Conservation (phyloP, 2,329 filamentous ascomycete species). For the Trichoderma sp. region DNA sequence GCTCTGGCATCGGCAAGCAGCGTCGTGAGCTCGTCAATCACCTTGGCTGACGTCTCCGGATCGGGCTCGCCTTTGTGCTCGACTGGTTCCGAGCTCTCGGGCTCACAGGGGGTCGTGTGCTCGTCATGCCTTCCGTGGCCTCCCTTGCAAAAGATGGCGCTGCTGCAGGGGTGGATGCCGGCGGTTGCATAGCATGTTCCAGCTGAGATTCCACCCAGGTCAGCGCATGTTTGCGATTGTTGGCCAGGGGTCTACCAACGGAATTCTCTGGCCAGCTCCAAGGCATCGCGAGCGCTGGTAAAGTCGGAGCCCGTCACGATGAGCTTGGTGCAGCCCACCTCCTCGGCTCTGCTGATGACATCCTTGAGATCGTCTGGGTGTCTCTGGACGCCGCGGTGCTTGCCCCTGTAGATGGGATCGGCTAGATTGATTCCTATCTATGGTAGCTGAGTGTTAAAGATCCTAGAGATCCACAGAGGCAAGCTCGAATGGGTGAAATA, state of each 20-base stretch:
- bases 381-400: slow-evolving; percentile 76
- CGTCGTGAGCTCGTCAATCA: slow-evolving; percentile 62
- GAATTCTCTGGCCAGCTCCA: slow-evolving; percentile 72
- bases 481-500: slow-evolving; percentile 41
- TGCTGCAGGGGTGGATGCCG: slow-evolving; percentile 90
- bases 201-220: slow-evolving; percentile 50
- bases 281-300: slow-evolving; percentile 71
- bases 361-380: slow-evolving; percentile 74
- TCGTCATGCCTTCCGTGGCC: slow-evolving; percentile 46
- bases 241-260: slow-evolving; percentile 54
- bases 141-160: slow-evolving; percentile 67
- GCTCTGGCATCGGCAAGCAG: slow-evolving; percentile 64
- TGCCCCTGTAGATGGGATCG: slow-evolving; percentile 84
- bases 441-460: slow-evolving; percentile 22
- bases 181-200: slow-evolving; percentile 85
- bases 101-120: slow-evolving; percentile 54
- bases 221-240: slow-evolving; percentile 22
- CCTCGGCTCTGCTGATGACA: slow-evolving; percentile 75
- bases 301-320: slow-evolving; percentile 93
- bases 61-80: slow-evolving; percentile 54
- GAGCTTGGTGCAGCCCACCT: slow-evolving; percentile 82
- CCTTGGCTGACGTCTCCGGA: slow-evolving; percentile 47
- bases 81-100: slow-evolving; percentile 52
- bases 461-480: neutral
- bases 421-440: slow-evolving; percentile 94